Base-by-base conservation (phyloP, 768 basidiomycete species). In the Kwoniella europaea region DNA sequence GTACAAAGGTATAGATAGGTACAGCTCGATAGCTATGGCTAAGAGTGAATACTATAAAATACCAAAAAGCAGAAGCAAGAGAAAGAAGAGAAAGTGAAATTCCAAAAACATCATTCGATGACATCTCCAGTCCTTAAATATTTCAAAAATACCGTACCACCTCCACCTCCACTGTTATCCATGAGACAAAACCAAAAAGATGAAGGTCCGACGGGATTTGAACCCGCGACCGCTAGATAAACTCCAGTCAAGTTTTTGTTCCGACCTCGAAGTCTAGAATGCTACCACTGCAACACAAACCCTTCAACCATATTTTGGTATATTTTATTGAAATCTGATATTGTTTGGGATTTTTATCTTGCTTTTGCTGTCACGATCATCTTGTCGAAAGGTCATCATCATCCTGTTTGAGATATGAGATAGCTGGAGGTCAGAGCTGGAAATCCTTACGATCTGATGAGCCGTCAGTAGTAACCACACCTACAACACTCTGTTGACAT, bases 201-300 rank as follows among this genome's bases (percentile, higher is more conserved):
- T 44, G 62, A 70, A 70, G 68, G 68, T 56, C 63, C 62, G 68
- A 70, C 68, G 68, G 68, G 68, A 70, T 70, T 70, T 70, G 68
- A 70, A 70, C 68, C 68, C 68, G 68, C 68, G 68, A 70, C 68
- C 68, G 68, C 68, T 70, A 70, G 68, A 70, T 70, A 56, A 70
- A 70, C 67, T 68, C 67, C 67, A 70, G 62, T 70, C 63, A 46
- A 63, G 52, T 46, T 68, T 68, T 35, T 35, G 35, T 35, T 56
- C 46, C 62, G 68, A 70, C 68, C 68, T 70, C 68, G 68, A 70
- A 70, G 68, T 70, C 68, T 70, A 70, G 68, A 70, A 70, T 70
- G 68, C 68, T 70, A 70, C 68, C 68, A 70, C 68, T 70, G 68
- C 68, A 70, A 70, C 68, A 70, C 68, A 68, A 62, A 56, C 67